Evolutionary conservation across 2,329 filamentous ascomycete genomes (phyloP), one percentile per base, ranked within the genome.

Genomic region (Ustulina deusta): DNA sequence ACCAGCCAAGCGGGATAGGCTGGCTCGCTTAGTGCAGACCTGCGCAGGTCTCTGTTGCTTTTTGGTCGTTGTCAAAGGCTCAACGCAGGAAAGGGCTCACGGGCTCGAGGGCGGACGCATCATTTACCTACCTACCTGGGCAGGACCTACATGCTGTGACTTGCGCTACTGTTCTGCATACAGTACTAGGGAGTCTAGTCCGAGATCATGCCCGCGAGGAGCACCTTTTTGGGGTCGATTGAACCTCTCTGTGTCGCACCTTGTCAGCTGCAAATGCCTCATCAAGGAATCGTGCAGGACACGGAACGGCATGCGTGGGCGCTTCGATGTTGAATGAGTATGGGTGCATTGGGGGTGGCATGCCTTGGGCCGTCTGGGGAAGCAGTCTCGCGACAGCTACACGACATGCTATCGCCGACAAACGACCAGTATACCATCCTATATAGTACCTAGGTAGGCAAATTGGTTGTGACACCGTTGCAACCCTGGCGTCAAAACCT

Each of bases 1-100:
- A 68, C 68, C 68, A 65, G 36, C 40, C 57, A 65, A 62, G 60
- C 68, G 68, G 68, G 61, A 65, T 62, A 36, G 36, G 61, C n/a
- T 65, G 36, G 61, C n/a, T 65, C 65, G 40, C 32, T 52, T 67
- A 56, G 42, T 59, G 57, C 51, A 63, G 54, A 63, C 58, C 58
- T 52, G 58, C 52, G 52, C 63, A 65, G 56, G 63, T 57, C 42
- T 40, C 42, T 32, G 20, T 62, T 46, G n/a, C 46, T 46, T 42
- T 56, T 64, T 58, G 17, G 54, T 20, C 25, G n/a, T 13, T 13
- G 29, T 22, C n/a, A 36, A 54, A 13, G 29, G 32, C 4, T 38
- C 51, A 54, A 32, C 32, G n/a, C 51, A 15, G 17, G n/a, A 22
- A 32, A 54, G 34, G 27, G 49, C 49, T 10, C 17, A 32, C 51